phyloP scores from a whole-genome alignment of 164 flowering plant species.

The Vitis cinerea region DNA sequence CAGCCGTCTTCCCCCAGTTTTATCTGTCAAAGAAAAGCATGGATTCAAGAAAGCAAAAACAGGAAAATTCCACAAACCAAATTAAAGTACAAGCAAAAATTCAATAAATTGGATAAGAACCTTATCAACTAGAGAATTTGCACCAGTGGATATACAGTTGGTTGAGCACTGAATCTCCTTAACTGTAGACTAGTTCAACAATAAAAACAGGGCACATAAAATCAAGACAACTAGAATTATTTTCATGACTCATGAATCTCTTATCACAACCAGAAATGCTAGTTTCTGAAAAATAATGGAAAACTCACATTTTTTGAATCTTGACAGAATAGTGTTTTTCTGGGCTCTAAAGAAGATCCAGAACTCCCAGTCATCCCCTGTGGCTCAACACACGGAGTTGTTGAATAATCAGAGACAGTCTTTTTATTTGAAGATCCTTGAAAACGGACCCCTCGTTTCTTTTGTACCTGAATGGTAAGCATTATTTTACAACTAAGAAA shows the following conservation, averaged over 20 bases:
- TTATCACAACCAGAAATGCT: background rate
- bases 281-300: background rate
- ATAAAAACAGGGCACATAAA: background rate
- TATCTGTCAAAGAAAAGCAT: slow-evolving; percentile 23
- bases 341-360: no score
- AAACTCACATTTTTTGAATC: slow-evolving; percentile 13
- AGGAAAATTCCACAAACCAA: background rate
- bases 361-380: no score
- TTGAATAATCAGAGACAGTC: background rate
- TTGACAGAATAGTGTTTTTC: background rate
- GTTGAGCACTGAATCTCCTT: slow-evolving; percentile 8
- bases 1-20: slow-evolving; percentile 39
- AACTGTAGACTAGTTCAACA: background rate
- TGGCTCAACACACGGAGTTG: background rate
- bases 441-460: slow-evolving; percentile 5
- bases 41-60: background rate
- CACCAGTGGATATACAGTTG: slow-evolving; percentile 4
- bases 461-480: slow-evolving; percentile 13
- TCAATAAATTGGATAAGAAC: slow-evolving; percentile 5
- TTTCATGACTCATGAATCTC: background rate
- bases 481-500: no score
- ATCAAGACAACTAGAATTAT: background rate
- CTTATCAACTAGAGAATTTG: slow-evolving; percentile 20
- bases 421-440: background rate
- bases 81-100: background rate